Evolutionary conservation across 495 filamentous ascomycete genomes (phyloP).

Genomic region (Clavariopsis aquatica): DNA sequence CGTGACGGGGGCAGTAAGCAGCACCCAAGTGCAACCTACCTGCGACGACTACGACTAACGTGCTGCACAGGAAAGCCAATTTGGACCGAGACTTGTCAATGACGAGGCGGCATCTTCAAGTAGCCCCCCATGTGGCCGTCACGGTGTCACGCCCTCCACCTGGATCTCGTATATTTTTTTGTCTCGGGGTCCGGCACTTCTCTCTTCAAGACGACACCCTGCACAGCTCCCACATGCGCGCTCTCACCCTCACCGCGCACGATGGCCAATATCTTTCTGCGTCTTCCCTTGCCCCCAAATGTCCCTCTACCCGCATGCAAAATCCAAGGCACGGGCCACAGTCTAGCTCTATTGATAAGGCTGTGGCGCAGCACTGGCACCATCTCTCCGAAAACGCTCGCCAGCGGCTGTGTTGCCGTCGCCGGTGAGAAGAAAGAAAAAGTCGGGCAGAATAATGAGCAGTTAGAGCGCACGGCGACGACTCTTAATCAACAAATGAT

Average conservation of each 20-base stretch:
- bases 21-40: not conserved
- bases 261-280: not conserved
- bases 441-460: not conserved
- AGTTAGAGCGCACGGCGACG: constrained; percentile 16
- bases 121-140: not conserved
- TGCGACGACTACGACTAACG: not conserved
- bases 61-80: not conserved
- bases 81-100: no score
- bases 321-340: not conserved
- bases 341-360: not conserved
- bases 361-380: constrained; percentile 4
- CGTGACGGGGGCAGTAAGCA: constrained; percentile 4
- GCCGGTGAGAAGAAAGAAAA: constrained; percentile 16
- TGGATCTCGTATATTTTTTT: constrained; percentile 9
- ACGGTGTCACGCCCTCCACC: not conserved
- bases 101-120: not conserved
- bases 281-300: not conserved
- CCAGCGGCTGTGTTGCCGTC: constrained; percentile 26
- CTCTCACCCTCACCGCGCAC: not conserved
- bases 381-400: not conserved
- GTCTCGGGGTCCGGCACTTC: constrained; percentile 11
- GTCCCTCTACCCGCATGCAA: not conserved
- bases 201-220: no score
- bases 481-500: constrained; percentile 24
- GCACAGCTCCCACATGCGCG: no score